Evolutionary conservation across 495 filamentous ascomycete species (phyloP).

Genomic region (Lindgomyces ingoldianus): DNA sequence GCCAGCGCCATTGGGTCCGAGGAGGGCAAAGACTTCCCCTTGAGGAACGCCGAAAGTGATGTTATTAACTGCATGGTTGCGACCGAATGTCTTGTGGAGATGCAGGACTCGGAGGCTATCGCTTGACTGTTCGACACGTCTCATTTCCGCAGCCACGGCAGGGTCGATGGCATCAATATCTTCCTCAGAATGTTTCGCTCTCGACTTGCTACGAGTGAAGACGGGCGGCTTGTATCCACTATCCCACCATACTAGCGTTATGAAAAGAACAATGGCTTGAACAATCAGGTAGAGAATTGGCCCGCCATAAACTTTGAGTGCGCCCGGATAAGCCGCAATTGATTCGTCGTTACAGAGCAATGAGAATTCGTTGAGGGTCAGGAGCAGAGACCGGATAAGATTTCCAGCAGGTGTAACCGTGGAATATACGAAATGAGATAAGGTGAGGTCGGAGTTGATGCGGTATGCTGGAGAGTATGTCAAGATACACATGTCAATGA

Average conservation of each 20-base stretch:
- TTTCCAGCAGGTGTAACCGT: conserved; percentile 70
- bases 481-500: conserved; percentile 62
- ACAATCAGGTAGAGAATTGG: conserved; percentile 78
- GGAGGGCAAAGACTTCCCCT: conserved; percentile 79
- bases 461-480: conserved; percentile 66
- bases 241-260: conserved; percentile 71
- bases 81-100: conserved; percentile 62
- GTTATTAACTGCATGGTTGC: conserved; percentile 72
- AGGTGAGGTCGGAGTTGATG: conserved; percentile 60
- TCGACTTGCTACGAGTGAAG: conserved; percentile 42
- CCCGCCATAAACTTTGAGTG: conserved; percentile 71
- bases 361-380: conserved; percentile 77
- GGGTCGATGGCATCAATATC: conserved; percentile 49
- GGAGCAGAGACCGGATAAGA: conserved; percentile 67
- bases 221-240: conserved; percentile 60
- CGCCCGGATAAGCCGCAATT: conserved; percentile 67
- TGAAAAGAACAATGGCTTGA: conserved; percentile 67
- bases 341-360: conserved; percentile 62
- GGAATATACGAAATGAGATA: conserved; percentile 70
- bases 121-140: conserved; percentile 48
- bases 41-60: conserved; percentile 76
- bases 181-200: conserved; percentile 45
- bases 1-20: conserved; percentile 87
- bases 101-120: conserved; percentile 76
- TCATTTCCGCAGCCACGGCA: conserved; percentile 53